Percentiles rank a stretch among this genome's conserved stretches.
phyloP scores from a whole-genome alignment of 2,329 filamentous ascomycete genomes.

The Cladobotryum protrusum region DNA sequence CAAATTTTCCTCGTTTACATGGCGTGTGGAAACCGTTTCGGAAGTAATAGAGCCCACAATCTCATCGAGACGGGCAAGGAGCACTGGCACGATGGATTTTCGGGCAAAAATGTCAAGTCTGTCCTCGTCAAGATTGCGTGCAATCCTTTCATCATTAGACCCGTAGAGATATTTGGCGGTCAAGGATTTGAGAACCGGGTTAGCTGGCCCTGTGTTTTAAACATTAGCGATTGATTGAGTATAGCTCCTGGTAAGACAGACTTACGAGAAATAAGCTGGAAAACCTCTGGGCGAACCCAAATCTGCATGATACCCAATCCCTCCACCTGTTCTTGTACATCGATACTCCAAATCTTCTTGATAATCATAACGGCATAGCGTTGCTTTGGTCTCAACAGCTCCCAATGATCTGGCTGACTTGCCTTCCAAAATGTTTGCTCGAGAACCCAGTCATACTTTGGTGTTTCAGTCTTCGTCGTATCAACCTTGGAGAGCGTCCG shows the following conservation, averaged over 20 bases:
- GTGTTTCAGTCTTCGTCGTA: neutral
- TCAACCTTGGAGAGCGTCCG: neutral
- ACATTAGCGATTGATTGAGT: neutral
- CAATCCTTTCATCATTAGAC: conserved; percentile 26
- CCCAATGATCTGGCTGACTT: conserved; percentile 15
- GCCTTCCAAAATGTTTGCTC: conserved; percentile 38
- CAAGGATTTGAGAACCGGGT: conserved; percentile 22
- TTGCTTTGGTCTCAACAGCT: conserved; percentile 30
- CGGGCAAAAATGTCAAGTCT: conserved; percentile 26
- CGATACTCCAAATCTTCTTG: conserved; percentile 44
- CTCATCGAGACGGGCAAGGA: conserved; percentile 32
- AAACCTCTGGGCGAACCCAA: conserved; percentile 33
- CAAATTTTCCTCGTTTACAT: conserved; percentile 16
- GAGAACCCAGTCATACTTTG: conserved; percentile 36
- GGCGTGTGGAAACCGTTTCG: conserved; percentile 20
- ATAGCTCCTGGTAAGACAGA: conserved; percentile 7
- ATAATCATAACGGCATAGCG: conserved; percentile 38
- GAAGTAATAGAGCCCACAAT: conserved; percentile 21
- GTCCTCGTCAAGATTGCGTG: conserved; percentile 13
- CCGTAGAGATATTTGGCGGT: conserved; percentile 26
- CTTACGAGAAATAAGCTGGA: conserved; percentile 41
- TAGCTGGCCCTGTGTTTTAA: conserved; percentile 13
- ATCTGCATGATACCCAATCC: conserved; percentile 36
- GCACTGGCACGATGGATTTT: conserved; percentile 23
- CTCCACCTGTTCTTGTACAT: conserved; percentile 38